Base-by-base conservation (phyloP, 768 basidiomycete species). In the Strobilomyces echinocephalus region DNA sequence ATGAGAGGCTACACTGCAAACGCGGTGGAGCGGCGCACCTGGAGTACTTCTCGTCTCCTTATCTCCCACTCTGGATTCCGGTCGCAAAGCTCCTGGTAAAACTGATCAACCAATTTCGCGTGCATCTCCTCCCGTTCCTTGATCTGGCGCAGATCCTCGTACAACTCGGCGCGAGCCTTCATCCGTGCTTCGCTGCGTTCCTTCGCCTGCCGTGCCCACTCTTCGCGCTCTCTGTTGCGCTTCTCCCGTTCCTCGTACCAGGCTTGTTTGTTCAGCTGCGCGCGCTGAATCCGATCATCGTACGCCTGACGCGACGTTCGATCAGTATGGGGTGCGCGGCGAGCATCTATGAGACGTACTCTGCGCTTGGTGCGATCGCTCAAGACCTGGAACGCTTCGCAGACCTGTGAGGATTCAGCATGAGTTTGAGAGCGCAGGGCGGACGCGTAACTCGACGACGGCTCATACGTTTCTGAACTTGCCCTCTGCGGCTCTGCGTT, bases 41-140 rank as follows among this genome's bases (percentile, higher is more conserved):
- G 72, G 56, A 79, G 70, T 4, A 75, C 75, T 50, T 76, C 77
- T 60, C 74, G 74, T 63, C 75, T 74, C 49, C 85, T 76, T 20
- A 73, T 73, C 55, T 80, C 77, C 79, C 84, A 84, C 54, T 85
- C 85, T 35, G 85, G 85, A 60, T 79, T 82, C 50, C 72, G 66
- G 38, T 76, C 71, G 52, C 79, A 72, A 53, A 87, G 73, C 38
- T 80, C 79, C 38, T 78, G 73, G 44, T 85, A 72, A 61, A 85
- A 75, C 39, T 80, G 76, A 38, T 79, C 74, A 3, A 79, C 77
- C 63, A 83, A 69, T 43, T 69, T 66, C 6, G 71, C 53, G 39
- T 76, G 73, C 55, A 70, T 67, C 46, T 66, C 69, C 20, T 70
- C 69, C 61, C 74, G 76, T 54, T 72, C 69, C 53, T 73, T 76